Evolutionary conservation across 768 basidiomycete species (phyloP), one percentile per base, ranked within the genome.

Genomic region (Phlebiopsis gigantea): DNA sequence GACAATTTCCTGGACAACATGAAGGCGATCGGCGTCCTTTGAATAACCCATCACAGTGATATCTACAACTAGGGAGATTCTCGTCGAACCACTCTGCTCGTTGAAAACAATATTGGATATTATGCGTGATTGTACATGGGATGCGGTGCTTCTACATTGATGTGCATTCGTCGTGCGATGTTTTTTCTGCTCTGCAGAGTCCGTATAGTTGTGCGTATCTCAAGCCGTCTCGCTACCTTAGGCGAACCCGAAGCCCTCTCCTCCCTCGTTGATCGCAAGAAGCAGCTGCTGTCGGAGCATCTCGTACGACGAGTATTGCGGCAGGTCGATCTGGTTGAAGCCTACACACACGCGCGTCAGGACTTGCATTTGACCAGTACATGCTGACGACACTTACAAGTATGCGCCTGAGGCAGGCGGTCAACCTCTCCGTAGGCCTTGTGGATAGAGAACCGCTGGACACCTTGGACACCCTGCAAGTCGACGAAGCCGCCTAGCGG

Each of bases 361-460:
- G 5, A 19, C 29, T 17, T 15, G 14, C 19, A 12, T 22, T 25
- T 21, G 21, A 22, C 17, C 29, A 15, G 48, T 49, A 10, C 19
- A 30, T 22, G 10, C 19, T 17, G 15, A 21, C 50, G 10, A 51
- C 25, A 73, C 88, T 64, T 69, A 90, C 90, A 94, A 54, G 92
- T 93, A 71, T 93, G 92, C 34, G 93, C 91, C 66, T 92, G 90
- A 42, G 91, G 92, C 56, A 93, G 79, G 47, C 93, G 80, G 66
- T 93, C 87, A 2, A 87, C 77, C 58, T 89, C 88, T 15, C 89
- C 90, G 65, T 97, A 93, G 53, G 94, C 95, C 64, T 88, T 85
- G 71, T 98, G 95, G 54, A 98, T 95, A 15, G 95, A 96, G 74
- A 98, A 97, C 62, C 90, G 82, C 68, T 98, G 95, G 2, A 90